Base-by-base conservation (phyloP, 1,284 basidiomycete species). In the Puccinia coronata region DNA sequence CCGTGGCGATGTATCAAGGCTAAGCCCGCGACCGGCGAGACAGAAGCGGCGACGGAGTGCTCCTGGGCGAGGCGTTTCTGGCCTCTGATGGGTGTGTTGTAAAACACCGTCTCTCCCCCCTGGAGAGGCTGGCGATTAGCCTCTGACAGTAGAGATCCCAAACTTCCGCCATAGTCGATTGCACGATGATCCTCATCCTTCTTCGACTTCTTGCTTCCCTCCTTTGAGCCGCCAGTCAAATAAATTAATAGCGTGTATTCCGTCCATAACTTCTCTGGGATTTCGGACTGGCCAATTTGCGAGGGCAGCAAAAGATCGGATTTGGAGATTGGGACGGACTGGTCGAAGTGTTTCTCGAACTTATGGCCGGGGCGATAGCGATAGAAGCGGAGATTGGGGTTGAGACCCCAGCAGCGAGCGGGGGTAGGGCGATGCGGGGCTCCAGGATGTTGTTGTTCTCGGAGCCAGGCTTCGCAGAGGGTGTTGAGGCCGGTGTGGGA, bases 1-100 rank as follows among this genome's bases (percentile, higher is more conserved):
- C 70, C 70, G 51, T 72, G 70, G 39, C 70, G 70, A 72, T 72
- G 70, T 6, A 72, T 72, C 49, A 72, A 55, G 11, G 70, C 51
- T 51, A 72, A 72, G 51, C 70, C 70, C 34, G 70, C 47, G 8
- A 72, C 51, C 14, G 70, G 70, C 5, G 20, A 34, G 51, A 72
- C 34, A 39, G 70, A 72, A n/a, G 70, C 70, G 11, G 49, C 47
- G 9, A 72, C 20, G 28, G 47, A 34, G 39, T 72, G 49, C 23
- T 72, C 70, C 31, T 49, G 67, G 31, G n/a, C 18, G 3, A 51
- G 47, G 25, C 67, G 43, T 28, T 70, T 70, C 31, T 47, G 47
- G 25, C 47, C 49, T 16, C 47, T 70, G 70, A 53, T 72, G 12
- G 70, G 49, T 28, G 43, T 39, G 31, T 51, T 34, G 16, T 53